phyloP scores from a whole-genome alignment of 2,329 filamentous ascomycete genomes.

The Stagonosporopsis chrysanthemi region DNA sequence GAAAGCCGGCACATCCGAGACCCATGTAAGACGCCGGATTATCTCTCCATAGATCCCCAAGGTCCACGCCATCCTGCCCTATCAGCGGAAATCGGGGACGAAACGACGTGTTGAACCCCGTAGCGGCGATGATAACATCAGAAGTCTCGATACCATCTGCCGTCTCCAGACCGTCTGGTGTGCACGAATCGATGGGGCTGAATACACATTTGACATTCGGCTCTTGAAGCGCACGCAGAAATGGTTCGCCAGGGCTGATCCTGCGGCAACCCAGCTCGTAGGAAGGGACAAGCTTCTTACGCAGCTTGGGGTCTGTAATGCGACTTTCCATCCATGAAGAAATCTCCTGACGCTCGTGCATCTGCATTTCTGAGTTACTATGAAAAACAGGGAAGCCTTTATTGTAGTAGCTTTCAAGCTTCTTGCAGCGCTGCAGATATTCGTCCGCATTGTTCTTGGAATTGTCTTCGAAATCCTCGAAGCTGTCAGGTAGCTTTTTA shows the following conservation, averaged over 20 bases:
- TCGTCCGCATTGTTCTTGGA: background rate
- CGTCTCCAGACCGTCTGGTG: constrained; percentile 4
- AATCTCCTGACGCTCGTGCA: background rate
- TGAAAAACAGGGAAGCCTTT: constrained; percentile 13
- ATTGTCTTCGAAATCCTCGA: background rate
- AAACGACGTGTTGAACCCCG: constrained; percentile 18
- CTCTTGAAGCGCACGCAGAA: constrained; percentile 10
- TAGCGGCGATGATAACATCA: constrained; percentile 18
- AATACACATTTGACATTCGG: constrained; percentile 15
- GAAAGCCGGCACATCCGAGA: constrained; percentile 12
- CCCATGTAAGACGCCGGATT: constrained; percentile 15
- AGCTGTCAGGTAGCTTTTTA: constrained; percentile 5
- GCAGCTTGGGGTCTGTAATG: constrained; percentile 4
- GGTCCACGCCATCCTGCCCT: constrained; percentile 5
- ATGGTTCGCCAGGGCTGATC: constrained; percentile 15
- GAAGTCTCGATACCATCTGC: constrained; percentile 1
- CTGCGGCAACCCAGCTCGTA: constrained; percentile 16
- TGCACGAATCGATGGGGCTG: constrained; percentile 5
- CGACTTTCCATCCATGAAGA: background rate
- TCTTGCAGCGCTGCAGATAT: constrained; percentile 16
- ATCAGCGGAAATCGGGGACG: constrained; percentile 10
- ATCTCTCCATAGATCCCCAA: constrained; percentile 14
- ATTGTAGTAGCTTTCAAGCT: constrained; percentile 13
- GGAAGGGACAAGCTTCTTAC: constrained; percentile 13
- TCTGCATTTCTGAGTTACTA: constrained; percentile 4